Evolutionary conservation across 73 alveolate species (phyloP), one percentile per base, ranked within the genome.

Genomic region (Tetrahymena malaccensis): DNA sequence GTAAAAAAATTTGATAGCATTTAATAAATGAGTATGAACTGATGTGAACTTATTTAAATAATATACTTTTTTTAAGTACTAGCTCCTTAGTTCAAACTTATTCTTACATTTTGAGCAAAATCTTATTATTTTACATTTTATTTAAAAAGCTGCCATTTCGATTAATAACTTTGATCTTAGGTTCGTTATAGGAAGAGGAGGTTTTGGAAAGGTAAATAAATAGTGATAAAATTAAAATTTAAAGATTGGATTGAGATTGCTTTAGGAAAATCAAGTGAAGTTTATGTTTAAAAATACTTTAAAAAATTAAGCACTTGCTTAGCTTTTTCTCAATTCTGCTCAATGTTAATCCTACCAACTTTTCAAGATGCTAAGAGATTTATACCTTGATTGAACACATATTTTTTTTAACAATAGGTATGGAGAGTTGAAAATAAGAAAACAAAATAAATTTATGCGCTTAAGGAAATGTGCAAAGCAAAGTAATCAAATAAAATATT

Each of bases 371-470:
- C 84, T 95, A 50, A 57, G 93, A 22, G 85, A 93, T 84, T 95
- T 97, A 70, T 97, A 96, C 43, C 96, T 95, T 35, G 98, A 96
- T 27, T 97, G 98, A 43, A 96, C 94, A 85, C 98, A 98, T 85
- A 97, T 70, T 31, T 31, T 27, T 70, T 70, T 7, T 25, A 43
- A n/a, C 0, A 70, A 70, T 70, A 96, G 95, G 99, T 97, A 43
- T 97, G 99, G 99, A 97, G 97, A 97, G 98, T 97, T 8, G 96
- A 94, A 35, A 94, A 95, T 25, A 96, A 96, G 94, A 97, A 97
- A 95, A 40, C 70, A 34, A 97, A 97, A 43, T 95, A 97, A 94
- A 93, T 85, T 55, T 97, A 96, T 94, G 99, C 99, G 12, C 95
- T 97, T 96, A 97, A 97, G 94, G 98, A 97, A 84, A 97, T 97